These are phyloP conservation scores for Calonectria montana DNA, from an alignment of 2,329 filamentous ascomycete species.

Conservation along the genomic window DNA sequence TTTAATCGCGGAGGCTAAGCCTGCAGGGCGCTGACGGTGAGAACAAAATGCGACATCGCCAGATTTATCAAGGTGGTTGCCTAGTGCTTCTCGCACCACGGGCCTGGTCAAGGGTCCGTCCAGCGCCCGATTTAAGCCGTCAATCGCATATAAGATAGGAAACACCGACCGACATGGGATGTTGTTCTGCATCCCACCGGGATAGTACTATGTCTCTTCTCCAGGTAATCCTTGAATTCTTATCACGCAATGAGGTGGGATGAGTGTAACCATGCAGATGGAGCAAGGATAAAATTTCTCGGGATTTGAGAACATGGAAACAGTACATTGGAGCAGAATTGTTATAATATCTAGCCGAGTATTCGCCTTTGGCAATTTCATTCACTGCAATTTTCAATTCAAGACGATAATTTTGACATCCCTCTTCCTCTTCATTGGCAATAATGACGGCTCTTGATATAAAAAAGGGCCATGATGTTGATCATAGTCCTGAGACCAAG, in stretches of 20 bases:
- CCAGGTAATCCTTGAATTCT: background rate
- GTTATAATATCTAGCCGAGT: background rate
- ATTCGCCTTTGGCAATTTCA: background rate
- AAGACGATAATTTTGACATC: too few relatives aligned
- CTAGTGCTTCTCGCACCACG: background rate
- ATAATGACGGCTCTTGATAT: background rate
- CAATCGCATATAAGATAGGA: background rate
- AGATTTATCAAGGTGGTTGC: background rate
- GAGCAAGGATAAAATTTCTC: background rate
- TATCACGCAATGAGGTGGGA: slow-evolving; percentile 21
- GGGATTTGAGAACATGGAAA: background rate
- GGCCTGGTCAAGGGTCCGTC: background rate
- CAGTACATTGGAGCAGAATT: background rate
- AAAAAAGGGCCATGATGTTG: background rate
- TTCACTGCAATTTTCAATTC: background rate
- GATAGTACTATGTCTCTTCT: background rate
- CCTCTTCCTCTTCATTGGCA: background rate
- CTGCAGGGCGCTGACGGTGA: background rate
- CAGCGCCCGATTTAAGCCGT: background rate
- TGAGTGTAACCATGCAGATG: background rate
- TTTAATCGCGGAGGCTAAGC: background rate
- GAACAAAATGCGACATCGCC: background rate
- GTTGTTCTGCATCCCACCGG: slow-evolving; percentile 15
- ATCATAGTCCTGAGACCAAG: background rate
- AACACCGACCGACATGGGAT: background rate